Conservation (phyloP, 371 early-diverging fungal species). For the Apophysomyces ossiformis region DNA sequence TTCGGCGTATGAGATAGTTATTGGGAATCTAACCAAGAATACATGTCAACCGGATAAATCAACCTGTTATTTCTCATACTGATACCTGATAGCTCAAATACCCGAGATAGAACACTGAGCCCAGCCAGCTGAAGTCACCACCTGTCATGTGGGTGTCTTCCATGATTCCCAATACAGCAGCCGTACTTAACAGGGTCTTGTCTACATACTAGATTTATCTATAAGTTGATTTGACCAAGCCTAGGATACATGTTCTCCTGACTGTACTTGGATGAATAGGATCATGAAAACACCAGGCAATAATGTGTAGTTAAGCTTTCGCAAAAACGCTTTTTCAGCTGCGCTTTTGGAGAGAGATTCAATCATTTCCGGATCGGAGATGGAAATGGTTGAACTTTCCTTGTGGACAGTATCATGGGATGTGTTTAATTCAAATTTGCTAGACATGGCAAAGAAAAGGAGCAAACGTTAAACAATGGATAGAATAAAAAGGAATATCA, state of each 20-base stretch:
- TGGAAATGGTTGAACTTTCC: background rate
- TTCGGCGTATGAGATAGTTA: conserved; percentile 34
- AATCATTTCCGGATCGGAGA: background rate
- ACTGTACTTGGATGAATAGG: conserved; percentile 25
- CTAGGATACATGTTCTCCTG: no score
- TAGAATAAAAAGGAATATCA: background rate
- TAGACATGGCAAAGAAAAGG: background rate
- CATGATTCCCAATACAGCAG: conserved; percentile 25
- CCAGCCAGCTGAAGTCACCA: conserved; percentile 31
- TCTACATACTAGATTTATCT: conserved; percentile 32
- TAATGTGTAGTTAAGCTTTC: conserved; percentile 23
- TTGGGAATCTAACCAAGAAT: conserved; percentile 31
- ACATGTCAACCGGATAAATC: no score
- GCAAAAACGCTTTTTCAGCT: conserved; percentile 17
- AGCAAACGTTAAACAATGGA: no score
- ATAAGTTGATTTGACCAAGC: background rate
- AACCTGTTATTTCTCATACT: background rate
- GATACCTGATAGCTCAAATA: conserved; percentile 11
- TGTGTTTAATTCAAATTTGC: background rate
- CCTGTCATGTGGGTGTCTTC: conserved; percentile 24
- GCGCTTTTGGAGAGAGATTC: background rate
- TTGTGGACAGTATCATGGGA: background rate
- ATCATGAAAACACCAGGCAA: conserved; percentile 20
- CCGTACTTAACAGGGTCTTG: conserved; percentile 31
- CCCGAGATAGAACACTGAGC: conserved; percentile 42